Evolutionary conservation across 225 moss, liverwort and hornwort species (phyloP).

Genomic region (Climacium dendroides): DNA sequence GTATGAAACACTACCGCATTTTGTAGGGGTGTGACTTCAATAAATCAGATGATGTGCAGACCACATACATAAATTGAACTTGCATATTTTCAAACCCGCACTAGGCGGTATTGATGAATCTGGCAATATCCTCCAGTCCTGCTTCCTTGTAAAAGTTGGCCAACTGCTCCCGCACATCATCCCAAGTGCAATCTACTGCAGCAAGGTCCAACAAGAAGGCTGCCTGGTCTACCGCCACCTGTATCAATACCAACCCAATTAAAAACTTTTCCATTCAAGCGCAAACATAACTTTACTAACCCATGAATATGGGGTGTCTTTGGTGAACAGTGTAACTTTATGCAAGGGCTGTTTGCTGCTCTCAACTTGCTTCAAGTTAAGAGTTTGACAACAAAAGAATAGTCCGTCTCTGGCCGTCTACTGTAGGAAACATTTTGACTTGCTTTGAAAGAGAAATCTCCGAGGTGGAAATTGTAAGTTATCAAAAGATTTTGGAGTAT

Average conservation of each 20-base stretch:
- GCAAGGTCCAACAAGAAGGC: constrained; percentile 89
- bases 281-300: neutral
- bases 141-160: constrained; percentile 67
- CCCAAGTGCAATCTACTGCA: constrained; percentile 81
- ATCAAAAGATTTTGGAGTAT: neutral
- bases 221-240: constrained; percentile 85
- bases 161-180: constrained; percentile 64
- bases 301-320: neutral
- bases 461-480: neutral
- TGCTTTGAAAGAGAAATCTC: neutral
- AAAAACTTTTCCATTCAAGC: neutral
- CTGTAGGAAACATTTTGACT: neutral
- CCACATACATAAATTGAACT: neutral
- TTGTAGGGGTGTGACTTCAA: neutral
- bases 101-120: constrained; percentile 46
- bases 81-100: constrained; percentile 13
- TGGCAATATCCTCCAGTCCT: constrained; percentile 59
- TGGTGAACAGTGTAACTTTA: neutral
- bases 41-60: neutral
- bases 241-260: neutral
- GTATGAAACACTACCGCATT: neutral
- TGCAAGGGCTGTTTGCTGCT: too few species aligned
- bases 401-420: neutral
- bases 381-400: neutral
- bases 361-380: neutral